Percentiles rank a stretch among this genome's conserved stretches.
Evolutionary conservation across 2,329 filamentous ascomycete species (phyloP).

Genomic region (Clonostachys rosea): DNA sequence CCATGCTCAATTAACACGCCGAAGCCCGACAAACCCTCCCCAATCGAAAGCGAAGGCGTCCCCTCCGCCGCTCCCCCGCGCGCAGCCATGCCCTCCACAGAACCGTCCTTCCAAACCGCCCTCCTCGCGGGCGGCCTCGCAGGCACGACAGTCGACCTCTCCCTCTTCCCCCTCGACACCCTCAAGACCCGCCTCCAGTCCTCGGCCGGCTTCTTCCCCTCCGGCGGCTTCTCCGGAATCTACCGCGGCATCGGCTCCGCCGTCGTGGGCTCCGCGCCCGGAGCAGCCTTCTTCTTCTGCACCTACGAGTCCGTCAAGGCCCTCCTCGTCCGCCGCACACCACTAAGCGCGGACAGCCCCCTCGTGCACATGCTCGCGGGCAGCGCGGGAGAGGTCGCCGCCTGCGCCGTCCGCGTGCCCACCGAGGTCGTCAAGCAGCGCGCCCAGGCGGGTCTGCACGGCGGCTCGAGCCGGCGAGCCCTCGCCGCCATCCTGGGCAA

Average conservation of each 20-base stretch:
- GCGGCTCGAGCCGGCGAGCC: slow-evolving; percentile 62
- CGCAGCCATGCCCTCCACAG: slow-evolving; percentile 2
- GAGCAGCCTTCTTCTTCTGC: slow-evolving; percentile 95
- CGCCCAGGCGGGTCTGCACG: slow-evolving; percentile 82
- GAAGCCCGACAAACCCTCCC: background rate
- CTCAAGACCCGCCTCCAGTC: slow-evolving; percentile 97
- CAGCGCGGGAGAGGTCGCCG: slow-evolving; percentile 81
- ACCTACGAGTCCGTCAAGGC: slow-evolving; percentile 79
- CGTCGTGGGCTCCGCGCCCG: slow-evolving; percentile 85
- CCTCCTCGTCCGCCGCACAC: slow-evolving; percentile 27
- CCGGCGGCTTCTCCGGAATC: slow-evolving; percentile 85
- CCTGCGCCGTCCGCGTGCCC: slow-evolving; percentile 87
- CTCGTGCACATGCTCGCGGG: slow-evolving; percentile 79
- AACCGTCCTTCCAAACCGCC: slow-evolving; percentile 51
- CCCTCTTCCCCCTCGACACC: slow-evolving; percentile 96
- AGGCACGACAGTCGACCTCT: slow-evolving; percentile 93
- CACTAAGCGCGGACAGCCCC: slow-evolving; percentile 13
- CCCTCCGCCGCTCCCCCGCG: background rate
- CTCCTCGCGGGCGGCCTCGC: slow-evolving; percentile 82
- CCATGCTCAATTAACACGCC: background rate
- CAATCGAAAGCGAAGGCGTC: background rate
- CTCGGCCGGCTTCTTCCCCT: slow-evolving; percentile 68
- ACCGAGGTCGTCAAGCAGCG: slow-evolving; percentile 97
- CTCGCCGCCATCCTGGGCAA: slow-evolving; percentile 64
- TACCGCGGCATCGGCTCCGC: slow-evolving; percentile 91